These are phyloP conservation scores for Chaetomium strumarium DNA, from an alignment of 2,329 filamentous ascomycete genomes.

Conservation along the genomic window DNA sequence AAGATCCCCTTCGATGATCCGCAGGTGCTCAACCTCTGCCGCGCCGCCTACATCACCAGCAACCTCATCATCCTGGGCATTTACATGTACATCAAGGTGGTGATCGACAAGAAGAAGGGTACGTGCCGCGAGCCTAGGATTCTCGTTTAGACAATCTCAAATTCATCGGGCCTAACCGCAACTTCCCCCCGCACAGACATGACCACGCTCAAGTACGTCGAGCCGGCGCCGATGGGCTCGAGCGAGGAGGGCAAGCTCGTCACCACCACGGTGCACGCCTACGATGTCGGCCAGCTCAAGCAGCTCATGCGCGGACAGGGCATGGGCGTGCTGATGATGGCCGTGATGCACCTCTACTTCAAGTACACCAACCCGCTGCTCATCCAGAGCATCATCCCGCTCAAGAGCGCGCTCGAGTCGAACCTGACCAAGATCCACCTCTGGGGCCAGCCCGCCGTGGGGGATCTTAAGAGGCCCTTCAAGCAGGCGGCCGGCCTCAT, in stretches of 20 bases:
- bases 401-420: conserved; percentile 92
- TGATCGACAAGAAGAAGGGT: conserved; percentile 98
- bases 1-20: conserved; percentile 89
- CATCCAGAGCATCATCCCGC: conserved; percentile 96
- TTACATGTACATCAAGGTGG: conserved; percentile 76
- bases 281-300: conserved; percentile 83
- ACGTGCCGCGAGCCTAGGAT: conserved; percentile 28
- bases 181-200: conserved; percentile 58
- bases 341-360: conserved; percentile 97
- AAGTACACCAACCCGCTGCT: conserved; percentile 99
- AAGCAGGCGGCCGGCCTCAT: conserved; percentile 81
- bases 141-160: neutral
- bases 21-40: conserved; percentile 50
- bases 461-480: conserved; percentile 93
- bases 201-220: conserved; percentile 97
- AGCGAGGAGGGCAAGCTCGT: conserved; percentile 93
- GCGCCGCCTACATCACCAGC: conserved; percentile 50
- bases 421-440: conserved; percentile 96
- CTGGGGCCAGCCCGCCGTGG: conserved; percentile 76
- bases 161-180: neutral
- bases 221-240: conserved; percentile 88
- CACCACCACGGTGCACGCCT: conserved; percentile 92
- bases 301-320: conserved; percentile 81
- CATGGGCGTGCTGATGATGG: conserved; percentile 98
- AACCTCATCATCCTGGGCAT: conserved; percentile 78